phyloP scores from a whole-genome alignment of 331 rosid genomes.

The Acacia concinna region DNA sequence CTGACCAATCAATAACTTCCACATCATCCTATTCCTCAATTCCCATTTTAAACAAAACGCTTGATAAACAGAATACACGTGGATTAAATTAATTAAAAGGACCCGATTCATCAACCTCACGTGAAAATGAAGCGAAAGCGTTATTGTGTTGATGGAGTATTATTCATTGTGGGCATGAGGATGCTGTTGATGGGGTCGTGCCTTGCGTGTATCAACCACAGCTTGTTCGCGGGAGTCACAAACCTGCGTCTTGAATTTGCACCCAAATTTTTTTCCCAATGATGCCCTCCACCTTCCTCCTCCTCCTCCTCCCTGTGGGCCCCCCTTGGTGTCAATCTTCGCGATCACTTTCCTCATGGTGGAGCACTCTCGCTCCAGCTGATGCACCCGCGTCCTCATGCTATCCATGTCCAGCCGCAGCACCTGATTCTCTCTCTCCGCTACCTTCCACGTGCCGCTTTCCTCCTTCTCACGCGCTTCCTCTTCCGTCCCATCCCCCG shows the following conservation, averaged over 20 bases:
- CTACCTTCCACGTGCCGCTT: constrained; percentile 60
- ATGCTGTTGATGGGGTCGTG: constrained; percentile 47
- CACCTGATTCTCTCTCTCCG: constrained; percentile 97
- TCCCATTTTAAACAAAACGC: not conserved
- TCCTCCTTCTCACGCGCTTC: constrained; percentile 23
- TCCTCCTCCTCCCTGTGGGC: constrained; percentile 26
- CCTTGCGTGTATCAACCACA: constrained; percentile 63
- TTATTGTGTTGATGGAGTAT: too few relatives aligned
- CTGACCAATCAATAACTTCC: not conserved
- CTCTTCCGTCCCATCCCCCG: constrained; percentile 20
- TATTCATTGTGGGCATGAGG: constrained; percentile 45
- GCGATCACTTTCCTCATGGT: constrained; percentile 79
- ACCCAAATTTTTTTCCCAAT: constrained; percentile 67
- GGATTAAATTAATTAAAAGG: not conserved
- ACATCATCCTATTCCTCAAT: constrained; percentile 7
- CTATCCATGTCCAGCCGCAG: constrained; percentile 94
- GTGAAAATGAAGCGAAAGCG: constrained; percentile 22
- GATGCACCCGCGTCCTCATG: constrained; percentile 99
- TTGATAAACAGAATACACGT: not conserved
- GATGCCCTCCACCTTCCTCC: constrained; percentile 49
- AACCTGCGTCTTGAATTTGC: constrained; percentile 94
- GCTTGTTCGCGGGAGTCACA: constrained; percentile 87
- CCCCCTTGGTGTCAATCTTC: constrained; percentile 56
- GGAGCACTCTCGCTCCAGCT: constrained; percentile 90
- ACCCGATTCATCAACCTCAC: constrained; percentile 20